These are phyloP conservation scores for Carex arenaria DNA, from an alignment of 202 grass and related monocot genomes.

Conservation along the genomic window DNA sequence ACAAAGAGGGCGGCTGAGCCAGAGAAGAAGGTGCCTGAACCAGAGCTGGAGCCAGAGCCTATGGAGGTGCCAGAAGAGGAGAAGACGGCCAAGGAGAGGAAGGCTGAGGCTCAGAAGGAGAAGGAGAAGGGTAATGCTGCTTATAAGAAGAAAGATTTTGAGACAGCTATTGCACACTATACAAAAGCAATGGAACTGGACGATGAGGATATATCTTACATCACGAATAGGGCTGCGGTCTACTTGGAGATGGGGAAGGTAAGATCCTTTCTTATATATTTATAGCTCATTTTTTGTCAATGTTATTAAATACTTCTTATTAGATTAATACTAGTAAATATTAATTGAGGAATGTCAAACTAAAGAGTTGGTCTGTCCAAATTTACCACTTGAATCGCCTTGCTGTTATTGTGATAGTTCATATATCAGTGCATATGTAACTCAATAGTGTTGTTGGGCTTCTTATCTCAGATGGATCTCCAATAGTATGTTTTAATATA, in stretches of 20 bases:
- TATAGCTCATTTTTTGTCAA: neutral
- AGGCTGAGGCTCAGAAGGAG: slow-evolving; percentile 63
- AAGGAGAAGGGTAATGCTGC: slow-evolving; percentile 79
- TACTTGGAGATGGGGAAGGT: slow-evolving; percentile 97
- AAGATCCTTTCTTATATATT: neutral
- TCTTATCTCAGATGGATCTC: neutral
- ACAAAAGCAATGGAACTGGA: slow-evolving; percentile 71
- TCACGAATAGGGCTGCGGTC: slow-evolving; percentile 81
- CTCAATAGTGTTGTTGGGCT: neutral
- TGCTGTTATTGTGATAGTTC: neutral
- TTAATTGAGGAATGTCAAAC: neutral
- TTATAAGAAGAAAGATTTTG: slow-evolving; percentile 92
- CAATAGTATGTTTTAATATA: neutral
- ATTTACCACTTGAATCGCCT: neutral
- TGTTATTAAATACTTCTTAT: neutral
- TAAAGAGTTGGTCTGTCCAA: neutral
- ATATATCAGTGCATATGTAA: neutral
- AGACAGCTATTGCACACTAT: slow-evolving; percentile 78
- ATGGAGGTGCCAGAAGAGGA: slow-evolving; percentile 62
- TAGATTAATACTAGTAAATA: neutral
- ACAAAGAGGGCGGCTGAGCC: slow-evolving; percentile 20
- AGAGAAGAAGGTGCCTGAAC: slow-evolving; percentile 29
- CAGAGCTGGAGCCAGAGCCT: slow-evolving; percentile 51
- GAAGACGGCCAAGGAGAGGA: slow-evolving; percentile 55
- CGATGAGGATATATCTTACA: slow-evolving; percentile 66